phyloP scores from a whole-genome alignment of 2,329 filamentous ascomycete species.

The Neofusicoccum laricinum region DNA sequence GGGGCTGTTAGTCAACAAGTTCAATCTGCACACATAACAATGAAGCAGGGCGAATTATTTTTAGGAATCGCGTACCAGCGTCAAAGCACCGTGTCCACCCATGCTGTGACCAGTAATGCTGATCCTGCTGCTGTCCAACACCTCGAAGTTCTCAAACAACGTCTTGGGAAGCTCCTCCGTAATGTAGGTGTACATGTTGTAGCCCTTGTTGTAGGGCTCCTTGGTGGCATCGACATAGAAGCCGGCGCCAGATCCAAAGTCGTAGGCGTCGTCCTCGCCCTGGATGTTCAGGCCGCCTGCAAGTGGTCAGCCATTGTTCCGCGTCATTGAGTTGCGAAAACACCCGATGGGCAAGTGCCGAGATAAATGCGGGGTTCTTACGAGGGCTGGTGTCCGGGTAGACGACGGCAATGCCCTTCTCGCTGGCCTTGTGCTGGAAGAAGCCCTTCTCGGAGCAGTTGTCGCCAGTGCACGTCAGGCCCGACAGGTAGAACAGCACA shows the following conservation, averaged over 20 bases:
- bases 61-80: conserved; percentile 58
- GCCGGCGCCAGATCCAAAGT: conserved; percentile 88
- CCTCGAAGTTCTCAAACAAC: conserved; percentile 68
- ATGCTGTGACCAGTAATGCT: conserved; percentile 94
- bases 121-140: conserved; percentile 68
- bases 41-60: too few species aligned
- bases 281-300: conserved; percentile 71
- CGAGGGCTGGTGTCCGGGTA: conserved; percentile 95
- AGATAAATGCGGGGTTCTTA: conserved; percentile 35
- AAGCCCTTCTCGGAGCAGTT: conserved; percentile 77
- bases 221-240: conserved; percentile 90
- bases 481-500: conserved; percentile 88
- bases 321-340: not conserved
- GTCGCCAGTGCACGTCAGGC: conserved; percentile 91
- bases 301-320: not conserved
- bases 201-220: conserved; percentile 71
- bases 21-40: not conserved
- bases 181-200: conserved; percentile 95
- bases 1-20: not conserved
- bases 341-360: not conserved
- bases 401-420: conserved; percentile 83
- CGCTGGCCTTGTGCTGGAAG: conserved; percentile 78
- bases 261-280: conserved; percentile 83
- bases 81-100: conserved; percentile 94
- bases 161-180: conserved; percentile 78